Evolutionary conservation across 2,329 filamentous ascomycete genomes (phyloP).

Genomic region (Penicillium concentricum): DNA sequence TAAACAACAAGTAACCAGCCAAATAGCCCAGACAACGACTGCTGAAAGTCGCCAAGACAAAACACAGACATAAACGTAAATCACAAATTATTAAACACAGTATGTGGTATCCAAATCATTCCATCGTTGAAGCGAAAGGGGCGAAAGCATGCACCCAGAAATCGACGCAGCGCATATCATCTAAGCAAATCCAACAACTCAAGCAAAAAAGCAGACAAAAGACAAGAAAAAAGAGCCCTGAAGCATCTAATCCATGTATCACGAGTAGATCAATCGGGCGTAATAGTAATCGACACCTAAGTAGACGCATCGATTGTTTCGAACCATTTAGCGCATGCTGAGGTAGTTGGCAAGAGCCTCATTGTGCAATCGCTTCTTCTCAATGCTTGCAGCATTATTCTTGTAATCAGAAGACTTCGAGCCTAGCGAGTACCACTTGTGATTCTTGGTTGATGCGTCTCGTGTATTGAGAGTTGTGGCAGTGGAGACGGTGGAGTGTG

Average conservation of each 20-base stretch:
- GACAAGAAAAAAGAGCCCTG: neutral
- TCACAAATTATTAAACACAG: neutral
- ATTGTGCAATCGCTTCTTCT: conserved; percentile 17
- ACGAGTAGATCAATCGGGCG: neutral
- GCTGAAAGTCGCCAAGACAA: neutral
- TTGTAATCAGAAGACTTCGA: conserved; percentile 11
- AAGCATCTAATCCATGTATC: neutral
- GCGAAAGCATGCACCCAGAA: neutral
- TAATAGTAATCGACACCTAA: neutral
- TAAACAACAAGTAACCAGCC: neutral
- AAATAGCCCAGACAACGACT: neutral
- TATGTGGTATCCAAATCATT: conserved; percentile 11
- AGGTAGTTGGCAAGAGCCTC: conserved; percentile 26
- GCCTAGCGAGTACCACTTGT: conserved; percentile 21
- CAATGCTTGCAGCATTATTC: neutral
- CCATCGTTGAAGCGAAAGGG: conserved; percentile 10
- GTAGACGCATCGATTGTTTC: neutral
- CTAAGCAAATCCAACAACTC: neutral
- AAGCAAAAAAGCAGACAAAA: neutral
- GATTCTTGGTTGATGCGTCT: conserved; percentile 13
- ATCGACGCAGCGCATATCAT: neutral
- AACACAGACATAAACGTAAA: neutral
- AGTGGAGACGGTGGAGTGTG: conserved; percentile 24
- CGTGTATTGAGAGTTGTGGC: conserved; percentile 26
- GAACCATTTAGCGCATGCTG: conserved; percentile 19